These are phyloP conservation scores for Nemophila menziesii DNA, from an alignment of 257 asterid genomes.

Conservation along the genomic window DNA sequence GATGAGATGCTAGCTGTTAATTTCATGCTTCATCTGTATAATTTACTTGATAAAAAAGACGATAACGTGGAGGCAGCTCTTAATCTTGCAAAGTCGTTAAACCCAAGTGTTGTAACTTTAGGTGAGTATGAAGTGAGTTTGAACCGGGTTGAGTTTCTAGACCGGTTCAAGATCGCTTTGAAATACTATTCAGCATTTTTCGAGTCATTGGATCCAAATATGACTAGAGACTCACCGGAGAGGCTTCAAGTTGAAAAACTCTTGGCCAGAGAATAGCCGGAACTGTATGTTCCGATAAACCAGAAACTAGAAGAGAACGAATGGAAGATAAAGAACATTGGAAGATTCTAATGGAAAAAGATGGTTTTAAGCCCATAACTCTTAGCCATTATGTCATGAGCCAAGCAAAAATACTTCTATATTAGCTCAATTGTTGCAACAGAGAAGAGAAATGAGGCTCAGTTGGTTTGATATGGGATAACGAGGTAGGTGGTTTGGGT, in stretches of 20 bases:
- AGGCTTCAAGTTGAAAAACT: conserved; percentile 52
- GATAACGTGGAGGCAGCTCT: conserved; percentile 48
- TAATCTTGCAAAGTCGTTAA: conserved; percentile 55
- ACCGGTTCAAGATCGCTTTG: conserved; percentile 65
- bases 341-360: conserved; percentile 63
- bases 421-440: too few relatives aligned
- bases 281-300: conserved; percentile 44
- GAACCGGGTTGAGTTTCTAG: conserved; percentile 51
- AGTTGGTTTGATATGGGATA: too few relatives aligned
- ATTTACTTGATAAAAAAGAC: conserved; percentile 43
- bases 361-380: conserved; percentile 53
- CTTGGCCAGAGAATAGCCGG: conserved; percentile 64
- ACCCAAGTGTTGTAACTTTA: conserved; percentile 72
- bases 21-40: conserved; percentile 82
- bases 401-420: conserved; percentile 72
- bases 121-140: conserved; percentile 70
- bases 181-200: conserved; percentile 61
- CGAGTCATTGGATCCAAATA: conserved; percentile 67
- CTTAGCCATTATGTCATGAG: conserved; percentile 85
- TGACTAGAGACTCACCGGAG: conserved; percentile 57
- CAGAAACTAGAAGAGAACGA: conserved; percentile 32
- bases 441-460: too few relatives aligned
- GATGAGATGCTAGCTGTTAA: conserved; percentile 65
- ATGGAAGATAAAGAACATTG: conserved; percentile 82
- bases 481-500: too few relatives aligned